phyloP scores from a whole-genome alignment of 1,284 basidiomycete species.

The Chalciporus sp. region DNA sequence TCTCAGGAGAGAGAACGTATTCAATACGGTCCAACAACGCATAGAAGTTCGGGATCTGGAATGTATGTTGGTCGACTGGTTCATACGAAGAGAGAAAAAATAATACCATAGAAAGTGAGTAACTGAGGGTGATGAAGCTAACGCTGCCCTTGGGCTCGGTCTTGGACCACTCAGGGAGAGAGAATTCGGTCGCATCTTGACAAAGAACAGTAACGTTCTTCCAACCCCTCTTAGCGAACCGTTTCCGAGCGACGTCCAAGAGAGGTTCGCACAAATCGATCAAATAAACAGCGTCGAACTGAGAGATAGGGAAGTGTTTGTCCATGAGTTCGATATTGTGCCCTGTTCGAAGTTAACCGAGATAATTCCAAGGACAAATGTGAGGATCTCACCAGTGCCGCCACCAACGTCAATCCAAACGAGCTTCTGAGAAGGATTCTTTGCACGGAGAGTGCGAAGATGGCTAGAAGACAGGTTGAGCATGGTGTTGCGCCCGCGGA shows the following conservation, averaged over 20 bases:
- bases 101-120: constrained; percentile 72
- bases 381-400: constrained; percentile 57
- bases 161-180: constrained; percentile 62
- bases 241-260: constrained; percentile 68
- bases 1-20: constrained; percentile 64
- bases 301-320: constrained; percentile 62
- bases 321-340: constrained; percentile 87
- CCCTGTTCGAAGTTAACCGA: constrained; percentile 38
- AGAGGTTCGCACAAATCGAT: constrained; percentile 79
- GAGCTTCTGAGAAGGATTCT: constrained; percentile 48
- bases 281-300: constrained; percentile 75
- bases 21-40: constrained; percentile 72
- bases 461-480: constrained; percentile 70
- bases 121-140: constrained; percentile 68
- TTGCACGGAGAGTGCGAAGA: constrained; percentile 51
- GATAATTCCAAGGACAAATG: not conserved
- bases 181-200: constrained; percentile 75
- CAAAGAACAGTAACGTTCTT: constrained; percentile 75
- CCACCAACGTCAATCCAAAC: constrained; percentile 87
- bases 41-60: constrained; percentile 72
- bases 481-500: constrained; percentile 75
- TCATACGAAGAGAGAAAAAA: not conserved
- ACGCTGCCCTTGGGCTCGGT: constrained; percentile 57
- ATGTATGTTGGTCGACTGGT: not conserved
- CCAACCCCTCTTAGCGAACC: constrained; percentile 73